Evolutionary conservation across 352 stramenopile genomes (phyloP).

Genomic region (Thraustotheca clavata): DNA sequence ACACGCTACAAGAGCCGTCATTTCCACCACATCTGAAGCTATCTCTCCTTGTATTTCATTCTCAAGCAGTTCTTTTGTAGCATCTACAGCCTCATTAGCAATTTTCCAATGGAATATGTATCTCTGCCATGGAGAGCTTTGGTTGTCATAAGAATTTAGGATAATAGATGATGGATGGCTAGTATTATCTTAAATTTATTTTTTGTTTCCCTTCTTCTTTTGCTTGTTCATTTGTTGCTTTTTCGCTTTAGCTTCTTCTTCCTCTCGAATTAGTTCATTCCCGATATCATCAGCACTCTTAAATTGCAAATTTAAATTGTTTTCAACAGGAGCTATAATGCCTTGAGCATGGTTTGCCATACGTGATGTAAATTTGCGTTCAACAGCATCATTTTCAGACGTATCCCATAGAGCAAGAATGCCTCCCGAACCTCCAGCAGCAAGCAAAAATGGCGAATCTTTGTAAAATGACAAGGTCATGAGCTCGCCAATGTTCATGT

Average conservation of each 20-base stretch:
- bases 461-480: constrained; percentile 88
- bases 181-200: constrained; percentile 22
- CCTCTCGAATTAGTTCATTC: constrained; percentile 65
- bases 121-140: too few species aligned
- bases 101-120: too few species aligned
- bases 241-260: constrained; percentile 36
- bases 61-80: constrained; percentile 10
- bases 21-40: constrained; percentile 8
- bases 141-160: too few species aligned
- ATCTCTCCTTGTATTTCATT: constrained; percentile 21
- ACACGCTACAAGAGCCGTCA: background rate
- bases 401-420: constrained; percentile 87
- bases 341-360: constrained; percentile 29
- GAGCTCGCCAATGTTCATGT: constrained; percentile 89
- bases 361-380: constrained; percentile 74
- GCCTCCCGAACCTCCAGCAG: constrained; percentile 82
- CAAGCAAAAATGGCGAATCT: constrained; percentile 84
- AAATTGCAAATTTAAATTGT: constrained; percentile 51
- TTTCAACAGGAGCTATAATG: constrained; percentile 7
- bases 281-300: constrained; percentile 59
- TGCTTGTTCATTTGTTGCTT: constrained; percentile 11
- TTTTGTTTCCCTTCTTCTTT: constrained; percentile 20
- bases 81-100: too few species aligned
- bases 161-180: too few species aligned
- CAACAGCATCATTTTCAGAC: constrained; percentile 74